phyloP scores from a whole-genome alignment of 371 early-diverging fungal genomes.

The Mucor irregularis region DNA sequence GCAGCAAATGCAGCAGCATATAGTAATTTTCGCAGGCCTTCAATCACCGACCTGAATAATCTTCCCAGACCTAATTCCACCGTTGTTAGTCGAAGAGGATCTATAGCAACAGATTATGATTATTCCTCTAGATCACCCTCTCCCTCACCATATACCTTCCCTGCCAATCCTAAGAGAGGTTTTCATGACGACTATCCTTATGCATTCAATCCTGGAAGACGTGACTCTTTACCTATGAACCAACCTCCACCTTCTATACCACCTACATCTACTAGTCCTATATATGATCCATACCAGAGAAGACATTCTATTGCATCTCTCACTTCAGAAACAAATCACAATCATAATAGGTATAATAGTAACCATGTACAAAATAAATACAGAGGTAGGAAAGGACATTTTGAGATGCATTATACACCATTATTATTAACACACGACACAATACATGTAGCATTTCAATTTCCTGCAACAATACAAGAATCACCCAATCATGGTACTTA shows the following conservation, averaged over 20 bases:
- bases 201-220: slow-evolving; percentile 18
- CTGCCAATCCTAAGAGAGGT: slow-evolving; percentile 7
- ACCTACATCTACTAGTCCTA: slow-evolving; percentile 18
- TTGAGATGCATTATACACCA: neutral
- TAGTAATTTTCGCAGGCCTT: slow-evolving; percentile 28
- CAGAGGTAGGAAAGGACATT: slow-evolving; percentile 17
- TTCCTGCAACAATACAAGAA: slow-evolving; percentile 44
- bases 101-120: slow-evolving; percentile 39
- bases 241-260: slow-evolving; percentile 19
- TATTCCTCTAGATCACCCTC: slow-evolving; percentile 45
- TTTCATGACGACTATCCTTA: slow-evolving; percentile 17
- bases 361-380: slow-evolving; percentile 31
- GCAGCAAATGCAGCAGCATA: slow-evolving; percentile 19
- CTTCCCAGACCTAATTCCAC: slow-evolving; percentile 35
- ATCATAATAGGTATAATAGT: slow-evolving; percentile 3
- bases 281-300: slow-evolving; percentile 48
- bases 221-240: slow-evolving; percentile 46
- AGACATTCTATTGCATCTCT: slow-evolving; percentile 64
- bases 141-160: slow-evolving; percentile 38
- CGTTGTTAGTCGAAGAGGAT: slow-evolving; percentile 37
- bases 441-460: slow-evolving; percentile 31
- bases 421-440: neutral
- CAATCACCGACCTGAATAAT: slow-evolving; percentile 31
- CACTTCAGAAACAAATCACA: slow-evolving; percentile 35
- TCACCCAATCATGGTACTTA: slow-evolving; percentile 41